Percentiles rank a stretch among this genome's conserved stretches.
phyloP scores from a whole-genome alignment of 768 basidiomycete species.

The Lentinula raphanica region DNA sequence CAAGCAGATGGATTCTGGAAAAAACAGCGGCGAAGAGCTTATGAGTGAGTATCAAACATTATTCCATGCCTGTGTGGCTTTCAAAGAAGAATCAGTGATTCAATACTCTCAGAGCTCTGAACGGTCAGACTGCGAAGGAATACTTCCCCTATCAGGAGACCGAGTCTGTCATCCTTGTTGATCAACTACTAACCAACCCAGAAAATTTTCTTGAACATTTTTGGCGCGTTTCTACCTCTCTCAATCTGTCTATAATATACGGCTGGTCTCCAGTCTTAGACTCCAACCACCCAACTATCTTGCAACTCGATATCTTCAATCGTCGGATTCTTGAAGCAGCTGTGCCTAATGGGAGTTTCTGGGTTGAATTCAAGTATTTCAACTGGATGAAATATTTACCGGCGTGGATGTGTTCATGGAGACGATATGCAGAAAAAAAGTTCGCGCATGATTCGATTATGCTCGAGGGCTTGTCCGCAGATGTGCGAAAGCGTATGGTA shows the following conservation, averaged over 20 bases:
- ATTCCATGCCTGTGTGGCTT: no score
- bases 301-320: slow-evolving; percentile 14
- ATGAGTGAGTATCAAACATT: slow-evolving; percentile 7
- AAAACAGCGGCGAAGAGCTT: slow-evolving; percentile 17
- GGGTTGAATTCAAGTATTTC: slow-evolving; percentile 28
- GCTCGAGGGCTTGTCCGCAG: slow-evolving; percentile 13
- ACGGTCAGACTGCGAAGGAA: neutral
- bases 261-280: slow-evolving; percentile 9
- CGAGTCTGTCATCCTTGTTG: neutral
- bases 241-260: slow-evolving; percentile 13
- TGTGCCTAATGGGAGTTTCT: slow-evolving; percentile 23
- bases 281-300: slow-evolving; percentile 12
- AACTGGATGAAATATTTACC: slow-evolving; percentile 23
- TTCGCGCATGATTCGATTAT: slow-evolving; percentile 13
- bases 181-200: neutral
- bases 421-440: slow-evolving; percentile 15
- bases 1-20: neutral
- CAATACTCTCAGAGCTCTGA: neutral
- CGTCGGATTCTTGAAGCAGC: slow-evolving; percentile 19
- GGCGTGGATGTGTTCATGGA: slow-evolving; percentile 23
- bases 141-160: neutral
- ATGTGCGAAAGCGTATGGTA: neutral
- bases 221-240: slow-evolving; percentile 12
- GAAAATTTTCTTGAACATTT: neutral
- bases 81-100: neutral